Evolutionary conservation across 768 basidiomycete species (phyloP).

Genomic region (Phylloporus sp.): DNA sequence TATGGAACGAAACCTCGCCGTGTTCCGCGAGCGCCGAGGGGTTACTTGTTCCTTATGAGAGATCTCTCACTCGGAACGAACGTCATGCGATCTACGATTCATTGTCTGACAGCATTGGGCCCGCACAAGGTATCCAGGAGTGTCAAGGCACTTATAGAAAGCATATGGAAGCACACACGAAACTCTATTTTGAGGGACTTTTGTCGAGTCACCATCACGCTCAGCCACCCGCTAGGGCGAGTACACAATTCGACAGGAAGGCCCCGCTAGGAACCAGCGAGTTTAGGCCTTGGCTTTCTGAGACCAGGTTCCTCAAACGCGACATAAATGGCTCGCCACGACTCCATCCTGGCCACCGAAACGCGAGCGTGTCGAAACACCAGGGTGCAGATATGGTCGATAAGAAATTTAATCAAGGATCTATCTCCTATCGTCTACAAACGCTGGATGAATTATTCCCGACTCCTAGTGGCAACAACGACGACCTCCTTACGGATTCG

Average conservation of each 20-base stretch:
- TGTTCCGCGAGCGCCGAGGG: slow-evolving; percentile 18
- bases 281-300: slow-evolving; percentile 32
- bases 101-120: slow-evolving; percentile 46
- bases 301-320: slow-evolving; percentile 23
- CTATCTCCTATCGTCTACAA: slow-evolving; percentile 7
- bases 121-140: slow-evolving; percentile 45
- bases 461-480: slow-evolving; percentile 1
- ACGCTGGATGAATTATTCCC: slow-evolving; percentile 29
- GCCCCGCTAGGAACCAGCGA: slow-evolving; percentile 18
- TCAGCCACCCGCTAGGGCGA: slow-evolving; percentile 11
- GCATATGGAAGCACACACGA: slow-evolving; percentile 47
- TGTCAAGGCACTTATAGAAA: slow-evolving; percentile 48
- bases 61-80: slow-evolving; percentile 41
- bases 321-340: slow-evolving; percentile 15
- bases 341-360: slow-evolving; percentile 8
- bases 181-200: slow-evolving; percentile 46
- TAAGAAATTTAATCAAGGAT: slow-evolving; percentile 5
- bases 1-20: slow-evolving; percentile 16
- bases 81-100: slow-evolving; percentile 50
- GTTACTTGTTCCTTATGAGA: slow-evolving; percentile 14
- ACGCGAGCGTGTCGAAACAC: slow-evolving; percentile 10
- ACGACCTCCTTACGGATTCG: slow-evolving; percentile 20
- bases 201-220: slow-evolving; percentile 15
- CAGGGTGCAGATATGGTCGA: slow-evolving; percentile 4
- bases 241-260: slow-evolving; percentile 11